Base-by-base conservation (phyloP, 257 asterid genomes). In the Solanum corneliomulleri region DNA sequence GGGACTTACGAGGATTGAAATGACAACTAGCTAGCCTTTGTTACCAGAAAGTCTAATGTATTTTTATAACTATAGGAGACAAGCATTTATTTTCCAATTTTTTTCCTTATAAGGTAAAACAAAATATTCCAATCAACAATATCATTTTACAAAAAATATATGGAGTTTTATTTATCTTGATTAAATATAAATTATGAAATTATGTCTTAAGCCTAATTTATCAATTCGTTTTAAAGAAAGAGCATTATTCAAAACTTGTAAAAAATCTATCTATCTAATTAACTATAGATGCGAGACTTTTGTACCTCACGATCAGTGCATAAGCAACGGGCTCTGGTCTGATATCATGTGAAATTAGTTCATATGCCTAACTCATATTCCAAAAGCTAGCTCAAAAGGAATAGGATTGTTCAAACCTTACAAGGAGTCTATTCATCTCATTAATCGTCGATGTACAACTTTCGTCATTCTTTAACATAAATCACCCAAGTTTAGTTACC, bases 171-270 rank as follows among this genome's bases (percentile, higher is more conserved):
- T 52, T 16, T 52, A 49, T 49, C 60, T 49, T 2, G 23, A 1
- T 49, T 49, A 49, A 1, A 1, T 16, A 5, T 14, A 49, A 37
- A 37, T 5, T 37, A 0, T 37, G 0, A 37, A 37, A 37, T 37
- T 5, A 37, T 0, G 2, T 37, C 7, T 37, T 6, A 33, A 1
- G 35, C 1, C 0, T 33, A 33, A 33, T 33, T 33, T 0, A 4
- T 1, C 0, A 33, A 3, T 33, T 33, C 1, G 1, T 0, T 33
- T 33, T 0, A 3, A 3, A 33, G 35, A 0, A 33, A 0, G 1
- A 33, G 1, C 0, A 33, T 33, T 33, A 33, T 33, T 33, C 5
- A 33, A 33, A 33, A 0, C 35, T 4, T 33, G 3, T 3, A 33
- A 4, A 5, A 33, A 33, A 33, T 33, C 0, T 33, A 33, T 33